Evolutionary conservation across 2,329 filamentous ascomycete genomes (phyloP), one percentile per base, ranked within the genome.

Genomic region (Chrysoporthe austroafricana): DNA sequence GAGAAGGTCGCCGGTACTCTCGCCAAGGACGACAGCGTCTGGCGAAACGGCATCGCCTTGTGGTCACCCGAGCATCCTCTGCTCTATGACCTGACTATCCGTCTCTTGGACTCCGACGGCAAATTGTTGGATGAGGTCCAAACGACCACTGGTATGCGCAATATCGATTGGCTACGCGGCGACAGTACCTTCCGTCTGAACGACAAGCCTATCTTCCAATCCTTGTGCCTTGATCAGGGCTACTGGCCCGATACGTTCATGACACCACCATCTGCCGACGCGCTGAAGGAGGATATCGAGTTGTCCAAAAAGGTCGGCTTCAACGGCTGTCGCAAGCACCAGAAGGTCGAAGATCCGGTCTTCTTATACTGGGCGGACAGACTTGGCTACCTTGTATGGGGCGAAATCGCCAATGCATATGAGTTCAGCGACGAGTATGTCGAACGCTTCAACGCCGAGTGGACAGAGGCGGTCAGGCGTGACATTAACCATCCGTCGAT

Each of bases 401-500:
- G 85, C 34, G 87, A 89, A 74, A 88, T 89, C 81, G 86, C 86
- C 50, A 90, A 88, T 70, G 85, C 86, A 1, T 91, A 90, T 73
- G 82, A 86, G 67, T 91, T 90, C 75, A 86, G 82, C 70, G 73
- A 81, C 6, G 83, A 86, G 42, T 90, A 89, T 70, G 80, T 85
- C 8, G 81, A 85, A 34, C 81, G 88, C 0, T 90, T 91, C 78
- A 83, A 88, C 71, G 79, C 83, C 62, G 89, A 91, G 73, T 91
- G 89, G 89, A 79, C 81, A 1, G 88, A 88, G 73, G 83, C 85
- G 6, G 85, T 91, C 5, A 83, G 83, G 73, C 78, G 89, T 26
- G 89, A 90, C 72, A 86, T 90, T 69, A 91, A 91, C 71, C 88
- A 89, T 64, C 87, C 89, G 0, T 86, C 81, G 8, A 79, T 91